These are phyloP conservation scores for Malassezia equina DNA, from an alignment of 1,284 basidiomycete species.

Conservation along the genomic window DNA sequence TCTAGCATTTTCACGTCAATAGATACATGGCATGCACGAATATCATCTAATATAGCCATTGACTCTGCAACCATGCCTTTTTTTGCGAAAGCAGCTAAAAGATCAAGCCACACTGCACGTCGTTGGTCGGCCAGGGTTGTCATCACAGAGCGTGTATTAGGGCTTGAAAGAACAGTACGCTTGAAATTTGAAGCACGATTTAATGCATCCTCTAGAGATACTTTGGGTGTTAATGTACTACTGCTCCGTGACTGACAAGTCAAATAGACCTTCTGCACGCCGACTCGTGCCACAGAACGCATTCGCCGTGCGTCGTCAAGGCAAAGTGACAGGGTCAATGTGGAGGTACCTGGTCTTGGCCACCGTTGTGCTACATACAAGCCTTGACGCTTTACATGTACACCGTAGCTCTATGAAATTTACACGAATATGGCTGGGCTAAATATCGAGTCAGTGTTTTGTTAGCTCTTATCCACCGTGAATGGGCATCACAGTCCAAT, in stretches of 20 bases:
- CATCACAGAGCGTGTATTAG: not conserved
- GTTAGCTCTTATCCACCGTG: not conserved
- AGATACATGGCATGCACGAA: conserved; percentile 18
- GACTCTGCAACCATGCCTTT: conserved; percentile 21
- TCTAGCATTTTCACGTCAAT: conserved; percentile 25
- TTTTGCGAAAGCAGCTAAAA: conserved; percentile 11
- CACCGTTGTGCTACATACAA: too few relatives aligned
- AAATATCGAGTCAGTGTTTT: too few relatives aligned
- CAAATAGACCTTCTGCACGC: not conserved
- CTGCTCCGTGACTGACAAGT: not conserved
- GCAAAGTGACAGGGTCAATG: not conserved
- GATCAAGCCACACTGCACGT: not conserved
- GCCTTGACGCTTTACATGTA: too few relatives aligned
- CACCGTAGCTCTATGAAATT: too few relatives aligned
- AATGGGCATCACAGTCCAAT: conserved; percentile 8
- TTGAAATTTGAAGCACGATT: not conserved
- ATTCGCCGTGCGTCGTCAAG: not conserved
- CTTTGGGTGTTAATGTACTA: not conserved
- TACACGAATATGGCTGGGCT: too few relatives aligned
- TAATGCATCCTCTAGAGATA: not conserved
- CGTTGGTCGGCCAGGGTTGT: not conserved
- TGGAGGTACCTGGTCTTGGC: not conserved
- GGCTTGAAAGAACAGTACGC: not conserved
- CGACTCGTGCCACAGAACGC: not conserved
- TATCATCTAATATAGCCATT: conserved; percentile 22